Percentiles rank a stretch among this genome's conserved stretches.
These are phyloP conservation scores for Metarhizium anisopliae DNA, from an alignment of 2,329 filamentous ascomycete species.

Conservation along the genomic window DNA sequence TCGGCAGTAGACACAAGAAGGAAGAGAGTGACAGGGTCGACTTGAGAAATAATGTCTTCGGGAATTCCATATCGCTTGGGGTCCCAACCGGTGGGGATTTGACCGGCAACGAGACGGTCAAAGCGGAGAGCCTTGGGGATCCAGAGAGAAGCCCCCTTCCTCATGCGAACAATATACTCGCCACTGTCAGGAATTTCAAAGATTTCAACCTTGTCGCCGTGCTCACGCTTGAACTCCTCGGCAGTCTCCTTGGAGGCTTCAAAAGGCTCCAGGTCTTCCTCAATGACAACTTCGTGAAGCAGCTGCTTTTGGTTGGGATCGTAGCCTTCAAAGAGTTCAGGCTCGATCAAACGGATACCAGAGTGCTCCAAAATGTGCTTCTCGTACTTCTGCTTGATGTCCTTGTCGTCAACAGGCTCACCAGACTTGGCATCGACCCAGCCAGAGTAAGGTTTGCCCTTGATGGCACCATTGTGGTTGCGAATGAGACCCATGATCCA, in stretches of 20 bases:
- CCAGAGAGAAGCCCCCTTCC: constrained; percentile 89
- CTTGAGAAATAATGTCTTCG: constrained; percentile 94
- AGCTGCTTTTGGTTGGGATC: constrained; percentile 98
- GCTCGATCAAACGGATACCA: constrained; percentile 95
- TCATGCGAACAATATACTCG: constrained; percentile 88
- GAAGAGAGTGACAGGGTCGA: constrained; percentile 92
- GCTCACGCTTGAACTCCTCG: constrained; percentile 93
- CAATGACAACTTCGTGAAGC: constrained; percentile 93
- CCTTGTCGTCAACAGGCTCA: constrained; percentile 95
- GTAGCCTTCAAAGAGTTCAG: constrained; percentile 92
- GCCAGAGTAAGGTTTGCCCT: constrained; percentile 92
- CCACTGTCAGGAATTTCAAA: constrained; percentile 92
- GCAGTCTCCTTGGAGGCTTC: constrained; percentile 96
- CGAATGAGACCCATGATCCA: constrained; percentile 99
- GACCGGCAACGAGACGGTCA: constrained; percentile 92
- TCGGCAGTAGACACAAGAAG: constrained; percentile 92
- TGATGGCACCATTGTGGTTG: constrained; percentile 93
- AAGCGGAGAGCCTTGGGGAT: constrained; percentile 97
- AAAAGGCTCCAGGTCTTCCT: constrained; percentile 94
- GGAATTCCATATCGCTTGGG: constrained; percentile 93
- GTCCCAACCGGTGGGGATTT: constrained; percentile 95
- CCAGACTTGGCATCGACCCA: constrained; percentile 94
- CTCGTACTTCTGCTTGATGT: constrained; percentile 96
- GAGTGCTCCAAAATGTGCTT: constrained; percentile 93
- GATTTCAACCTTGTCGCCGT: constrained; percentile 94